Evolutionary conservation across 306 rosid genomes (phyloP), one percentile per base, ranked within the genome.

Genomic region (Medicago ruthenica): DNA sequence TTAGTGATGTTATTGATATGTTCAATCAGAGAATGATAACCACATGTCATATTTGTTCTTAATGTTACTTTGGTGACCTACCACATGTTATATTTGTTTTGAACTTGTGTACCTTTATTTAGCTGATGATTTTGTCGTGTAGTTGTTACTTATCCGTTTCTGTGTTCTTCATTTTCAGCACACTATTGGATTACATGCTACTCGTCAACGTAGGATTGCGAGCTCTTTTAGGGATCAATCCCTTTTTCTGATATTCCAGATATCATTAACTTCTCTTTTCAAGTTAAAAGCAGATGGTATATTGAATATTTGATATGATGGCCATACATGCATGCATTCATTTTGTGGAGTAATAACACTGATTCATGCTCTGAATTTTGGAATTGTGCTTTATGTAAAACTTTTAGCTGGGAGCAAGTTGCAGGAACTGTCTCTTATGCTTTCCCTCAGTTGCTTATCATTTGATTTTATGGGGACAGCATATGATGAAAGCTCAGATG

Each of bases 401-500:
- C 39, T 48, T 65, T 39, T 70, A 85, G 88, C 71, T 79, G 86
- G 86, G 53, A 82, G 84, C 86, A 85, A 85, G 84, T 71, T 85
- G 77, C 88, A 82, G 76, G 86, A 76, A 12, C 58, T 85, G 16
- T 82, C 83, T 71, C 82, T 85, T 53, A 65, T 79, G 40, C 84
- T 85, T 66, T 79, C 82, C 22, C 82, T 71, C 1, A 27, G 82
- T 73, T 82, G 86, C 67, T 71, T 85, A 18, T 82, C 88, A 36
- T 85, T 82, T 75, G 88, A 85, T 82, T 85, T 81, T 82, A 75
- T 82, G 86, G 88, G 88, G 74, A 81, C 88, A 75, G 66, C 86
- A 4, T 85, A 77, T 75, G 86, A 82, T 61, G 88, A 85, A 79
- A 71, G 88, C 74, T 85, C 88, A n/a, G 88, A 85, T 60, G 88